Conservation (phyloP, 768 basidiomycete genomes). For the Jaapia argillacea region DNA sequence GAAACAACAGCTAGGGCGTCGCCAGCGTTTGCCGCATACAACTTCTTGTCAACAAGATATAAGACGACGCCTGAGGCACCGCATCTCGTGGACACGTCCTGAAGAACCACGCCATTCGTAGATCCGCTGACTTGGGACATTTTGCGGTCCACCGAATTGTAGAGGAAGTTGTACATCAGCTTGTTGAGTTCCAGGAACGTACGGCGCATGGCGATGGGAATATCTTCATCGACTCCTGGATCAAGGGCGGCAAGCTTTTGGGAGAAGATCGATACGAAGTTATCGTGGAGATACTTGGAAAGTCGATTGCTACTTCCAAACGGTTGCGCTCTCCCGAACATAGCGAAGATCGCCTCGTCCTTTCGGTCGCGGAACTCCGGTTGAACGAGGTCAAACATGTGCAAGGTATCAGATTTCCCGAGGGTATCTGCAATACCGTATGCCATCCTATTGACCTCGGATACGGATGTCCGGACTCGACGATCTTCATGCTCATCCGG, state of each 20-base stretch:
- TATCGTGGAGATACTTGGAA: slow-evolving; percentile 78
- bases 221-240: slow-evolving; percentile 34
- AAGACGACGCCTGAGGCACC: slow-evolving; percentile 84
- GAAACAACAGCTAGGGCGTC: slow-evolving; percentile 84
- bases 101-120: slow-evolving; percentile 20
- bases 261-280: slow-evolving; percentile 57
- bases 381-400: slow-evolving; percentile 89
- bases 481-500: slow-evolving; percentile 83
- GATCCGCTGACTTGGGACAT: slow-evolving; percentile 55
- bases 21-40: slow-evolving; percentile 89
- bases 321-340: slow-evolving; percentile 79
- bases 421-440: slow-evolving; percentile 95
- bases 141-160: slow-evolving; percentile 45
- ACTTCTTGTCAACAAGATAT: slow-evolving; percentile 68
- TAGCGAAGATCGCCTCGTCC: slow-evolving; percentile 87
- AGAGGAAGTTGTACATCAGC: slow-evolving; percentile 60
- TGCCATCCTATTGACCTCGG: slow-evolving; percentile 83
- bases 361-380: slow-evolving; percentile 69
- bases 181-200: slow-evolving; percentile 86
- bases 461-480: slow-evolving; percentile 84
- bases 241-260: slow-evolving; percentile 42
- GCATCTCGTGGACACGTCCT: slow-evolving; percentile 44
- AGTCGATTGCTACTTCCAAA: slow-evolving; percentile 53
- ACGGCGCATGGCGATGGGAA: slow-evolving; percentile 72
- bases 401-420: slow-evolving; percentile 68